Conservation (phyloP, 768 basidiomycete species). For the Lentinula boryana region DNA sequence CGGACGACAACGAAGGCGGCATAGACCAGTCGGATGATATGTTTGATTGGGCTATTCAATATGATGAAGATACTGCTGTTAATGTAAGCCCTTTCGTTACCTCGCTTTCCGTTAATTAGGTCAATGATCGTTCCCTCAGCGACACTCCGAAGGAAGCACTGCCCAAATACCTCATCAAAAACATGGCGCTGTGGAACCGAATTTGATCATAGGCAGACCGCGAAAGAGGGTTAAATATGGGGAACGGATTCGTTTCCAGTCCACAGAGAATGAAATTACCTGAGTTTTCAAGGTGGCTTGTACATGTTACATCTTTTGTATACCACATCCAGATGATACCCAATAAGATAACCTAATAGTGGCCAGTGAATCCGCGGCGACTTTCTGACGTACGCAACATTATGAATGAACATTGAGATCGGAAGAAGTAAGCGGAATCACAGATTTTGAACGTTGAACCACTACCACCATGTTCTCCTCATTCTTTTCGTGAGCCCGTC, state of each 20-base stretch:
- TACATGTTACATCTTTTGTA: neutral
- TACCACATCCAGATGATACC: neutral
- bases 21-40: slow-evolving; percentile 39
- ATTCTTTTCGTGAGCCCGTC: slow-evolving; percentile 63
- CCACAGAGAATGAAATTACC: neutral
- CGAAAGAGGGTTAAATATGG: neutral
- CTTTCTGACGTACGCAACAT: neutral
- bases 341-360: neutral
- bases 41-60: slow-evolving; percentile 7
- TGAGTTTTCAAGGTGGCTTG: neutral
- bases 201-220: neutral
- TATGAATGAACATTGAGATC: neutral
- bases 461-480: slow-evolving; percentile 64
- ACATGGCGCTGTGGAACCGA: neutral
- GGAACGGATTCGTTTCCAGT: neutral
- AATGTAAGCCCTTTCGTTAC: slow-evolving; percentile 1
- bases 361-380: too few relatives aligned
- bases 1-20: slow-evolving; percentile 22
- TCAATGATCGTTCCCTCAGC: neutral
- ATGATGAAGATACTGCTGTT: slow-evolving; percentile 3
- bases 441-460: neutral
- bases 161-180: neutral
- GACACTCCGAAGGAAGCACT: neutral
- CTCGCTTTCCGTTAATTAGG: neutral
- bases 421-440: neutral